A percentile compares a stretch with the other conserved stretches of the same genome.
phyloP scores from a whole-genome alignment of 768 basidiomycete species.

The Suillus brevipes region DNA sequence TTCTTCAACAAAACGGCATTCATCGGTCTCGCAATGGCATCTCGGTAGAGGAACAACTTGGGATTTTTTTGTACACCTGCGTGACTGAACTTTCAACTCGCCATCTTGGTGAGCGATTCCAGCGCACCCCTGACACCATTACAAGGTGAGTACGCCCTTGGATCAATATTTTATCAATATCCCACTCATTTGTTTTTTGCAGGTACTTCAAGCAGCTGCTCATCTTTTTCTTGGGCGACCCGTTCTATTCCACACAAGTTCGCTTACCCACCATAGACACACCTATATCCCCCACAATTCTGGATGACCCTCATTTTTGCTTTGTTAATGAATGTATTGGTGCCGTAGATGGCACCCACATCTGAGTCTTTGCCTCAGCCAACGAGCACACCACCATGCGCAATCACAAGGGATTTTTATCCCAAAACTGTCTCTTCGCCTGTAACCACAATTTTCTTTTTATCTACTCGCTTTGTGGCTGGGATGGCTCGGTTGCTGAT shows the following conservation, averaged over 20 bases:
- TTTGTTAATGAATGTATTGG: slow-evolving; percentile 12
- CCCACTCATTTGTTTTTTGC: neutral
- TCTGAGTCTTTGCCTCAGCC: neutral
- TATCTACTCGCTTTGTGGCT: slow-evolving; percentile 14
- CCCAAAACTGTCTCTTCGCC: slow-evolving; percentile 21
- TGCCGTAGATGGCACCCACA: slow-evolving; percentile 12
- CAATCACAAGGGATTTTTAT: slow-evolving; percentile 17
- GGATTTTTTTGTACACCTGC: slow-evolving; percentile 16
- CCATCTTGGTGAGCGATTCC: slow-evolving; percentile 17
- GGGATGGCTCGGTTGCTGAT: slow-evolving; percentile 16
- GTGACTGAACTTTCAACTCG: slow-evolving; percentile 7
- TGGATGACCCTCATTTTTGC: neutral
- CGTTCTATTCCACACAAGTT: slow-evolving; percentile 10
- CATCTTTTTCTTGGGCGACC: slow-evolving; percentile 1
- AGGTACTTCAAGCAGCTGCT: slow-evolving; percentile 18
- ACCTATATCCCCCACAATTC: neutral
- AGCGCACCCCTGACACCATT: slow-evolving; percentile 1
- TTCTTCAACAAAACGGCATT: neutral
- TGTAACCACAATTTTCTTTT: slow-evolving; percentile 19
- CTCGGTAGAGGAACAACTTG: slow-evolving; percentile 12
- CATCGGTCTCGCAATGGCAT: neutral
- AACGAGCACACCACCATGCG: slow-evolving; percentile 2
- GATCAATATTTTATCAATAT: neutral
- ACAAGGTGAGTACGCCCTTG: neutral
- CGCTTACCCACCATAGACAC: neutral